Conservation (phyloP, 129 eudicot species). For the Mikania micrantha region DNA sequence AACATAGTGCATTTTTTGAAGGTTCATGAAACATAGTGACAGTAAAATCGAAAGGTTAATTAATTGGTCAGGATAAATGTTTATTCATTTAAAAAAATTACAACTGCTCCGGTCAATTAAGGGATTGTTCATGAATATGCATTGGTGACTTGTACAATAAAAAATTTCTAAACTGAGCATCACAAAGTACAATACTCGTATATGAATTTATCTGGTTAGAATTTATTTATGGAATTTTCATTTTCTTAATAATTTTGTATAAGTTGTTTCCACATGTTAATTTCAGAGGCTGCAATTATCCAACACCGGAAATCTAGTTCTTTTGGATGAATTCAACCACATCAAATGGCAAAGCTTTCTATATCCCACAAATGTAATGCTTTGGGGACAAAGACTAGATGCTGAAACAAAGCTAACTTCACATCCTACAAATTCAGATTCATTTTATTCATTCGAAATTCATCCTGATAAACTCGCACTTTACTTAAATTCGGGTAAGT, state of each 20-base stretch:
- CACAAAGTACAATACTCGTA: no score
- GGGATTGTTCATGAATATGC: not conserved
- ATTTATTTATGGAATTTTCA: not conserved
- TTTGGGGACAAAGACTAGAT: conserved; percentile 74
- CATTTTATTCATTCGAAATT: conserved; percentile 69
- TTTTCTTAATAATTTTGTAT: no score
- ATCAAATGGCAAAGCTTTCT: conserved; percentile 96
- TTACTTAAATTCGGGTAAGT: conserved; percentile 49
- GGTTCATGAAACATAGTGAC: not conserved
- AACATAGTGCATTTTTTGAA: not conserved
- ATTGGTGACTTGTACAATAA: conserved; percentile 11
- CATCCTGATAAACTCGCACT: conserved; percentile 57
- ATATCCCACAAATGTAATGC: conserved; percentile 82
- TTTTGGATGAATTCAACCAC: conserved; percentile 43
- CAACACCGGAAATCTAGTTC: conserved; percentile 63
- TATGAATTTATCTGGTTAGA: not conserved
- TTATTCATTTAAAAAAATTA: no score
- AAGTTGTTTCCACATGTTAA: conserved; percentile 3
- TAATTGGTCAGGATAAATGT: no score
- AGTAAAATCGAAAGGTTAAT: no score
- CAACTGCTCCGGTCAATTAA: no score
- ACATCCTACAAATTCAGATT: conserved; percentile 36
- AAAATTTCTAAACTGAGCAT: no score
- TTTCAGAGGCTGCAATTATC: conserved; percentile 61
- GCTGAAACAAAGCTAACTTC: conserved; percentile 71